A percentile compares a stretch with the other conserved stretches of the same genome.
Evolutionary conservation across 1,284 basidiomycete genomes (phyloP).

Genomic region (Pascua sp.): DNA sequence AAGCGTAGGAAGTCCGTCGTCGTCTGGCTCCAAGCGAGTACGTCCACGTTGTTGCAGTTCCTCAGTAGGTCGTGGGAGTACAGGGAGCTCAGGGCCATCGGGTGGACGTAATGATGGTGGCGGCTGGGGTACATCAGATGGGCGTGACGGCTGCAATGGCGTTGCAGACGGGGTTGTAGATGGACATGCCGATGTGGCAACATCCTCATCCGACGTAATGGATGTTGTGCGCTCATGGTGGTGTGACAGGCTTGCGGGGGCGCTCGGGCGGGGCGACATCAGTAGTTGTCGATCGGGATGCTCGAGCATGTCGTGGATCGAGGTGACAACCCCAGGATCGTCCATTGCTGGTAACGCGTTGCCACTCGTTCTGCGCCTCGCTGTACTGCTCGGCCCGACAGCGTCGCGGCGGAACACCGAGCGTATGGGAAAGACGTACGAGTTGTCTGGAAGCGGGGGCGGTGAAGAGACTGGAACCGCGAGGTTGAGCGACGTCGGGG

Average conservation of each 20-base stretch:
- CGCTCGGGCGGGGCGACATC: neutral
- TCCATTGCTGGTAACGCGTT: slow-evolving; percentile 15
- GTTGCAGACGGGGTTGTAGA: too few relatives aligned
- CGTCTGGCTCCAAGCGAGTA: slow-evolving; percentile 25
- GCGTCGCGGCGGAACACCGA: slow-evolving; percentile 32
- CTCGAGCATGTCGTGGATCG: slow-evolving; percentile 26
- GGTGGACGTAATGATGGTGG: too few relatives aligned
- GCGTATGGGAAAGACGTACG: slow-evolving; percentile 44
- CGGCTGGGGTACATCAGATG: too few relatives aligned
- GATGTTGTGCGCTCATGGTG: too few relatives aligned
- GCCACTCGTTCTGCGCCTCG: neutral
- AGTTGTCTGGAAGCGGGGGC: slow-evolving; percentile 2
- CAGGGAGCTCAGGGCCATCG: too few relatives aligned
- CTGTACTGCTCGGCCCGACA: neutral
- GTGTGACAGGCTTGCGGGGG: too few relatives aligned
- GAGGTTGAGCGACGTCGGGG: neutral
- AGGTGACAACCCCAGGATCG: neutral
- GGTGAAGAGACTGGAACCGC: neutral
- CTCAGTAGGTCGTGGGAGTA: too few relatives aligned
- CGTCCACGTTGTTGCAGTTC: neutral
- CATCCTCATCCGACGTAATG: too few relatives aligned
- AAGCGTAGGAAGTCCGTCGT: slow-evolving; percentile 22
- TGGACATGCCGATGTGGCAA: too few relatives aligned
- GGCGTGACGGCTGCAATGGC: too few relatives aligned
- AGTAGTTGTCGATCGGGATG: slow-evolving; percentile 2